Percentiles rank a stretch among this genome's conserved stretches.
These are phyloP conservation scores for Cruciata laevipes DNA, from an alignment of 257 asterid genomes.

Conservation along the genomic window DNA sequence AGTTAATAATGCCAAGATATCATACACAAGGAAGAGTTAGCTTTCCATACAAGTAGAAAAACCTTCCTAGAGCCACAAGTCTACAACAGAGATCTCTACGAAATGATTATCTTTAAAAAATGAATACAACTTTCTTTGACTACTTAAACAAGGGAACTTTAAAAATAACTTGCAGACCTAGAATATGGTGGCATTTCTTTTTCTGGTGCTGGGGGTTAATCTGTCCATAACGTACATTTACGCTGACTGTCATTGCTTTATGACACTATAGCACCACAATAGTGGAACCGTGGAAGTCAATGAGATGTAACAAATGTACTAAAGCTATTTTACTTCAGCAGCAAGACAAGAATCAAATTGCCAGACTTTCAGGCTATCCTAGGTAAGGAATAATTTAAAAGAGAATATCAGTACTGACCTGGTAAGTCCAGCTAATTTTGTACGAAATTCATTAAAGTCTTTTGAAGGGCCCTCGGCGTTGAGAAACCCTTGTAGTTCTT, in stretches of 20 bases:
- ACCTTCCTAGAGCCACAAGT: not conserved
- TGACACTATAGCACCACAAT: not conserved
- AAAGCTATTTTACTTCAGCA: not conserved
- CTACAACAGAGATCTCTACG: not conserved
- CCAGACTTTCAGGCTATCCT: not conserved
- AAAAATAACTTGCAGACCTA: not conserved
- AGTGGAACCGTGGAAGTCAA: not conserved
- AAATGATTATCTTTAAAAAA: not conserved
- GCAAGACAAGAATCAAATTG: not conserved
- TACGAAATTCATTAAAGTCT: conserved; percentile 87
- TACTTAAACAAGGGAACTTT: not conserved
- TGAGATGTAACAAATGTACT: not conserved
- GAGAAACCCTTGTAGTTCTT: conserved; percentile 63
- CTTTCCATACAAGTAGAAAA: not conserved
- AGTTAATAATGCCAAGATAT: not conserved
- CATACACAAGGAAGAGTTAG: not conserved
- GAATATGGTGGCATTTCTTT: not conserved
- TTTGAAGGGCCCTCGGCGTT: conserved; percentile 53
- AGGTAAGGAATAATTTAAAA: not conserved
- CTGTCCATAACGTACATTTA: not conserved
- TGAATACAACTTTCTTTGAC: not conserved
- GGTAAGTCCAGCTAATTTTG: conserved; percentile 91
- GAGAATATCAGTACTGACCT: conserved; percentile 38
- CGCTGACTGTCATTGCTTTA: not conserved
- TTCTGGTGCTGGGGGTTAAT: not conserved